Base-by-base conservation (phyloP, 164 flowering plant species). In the Amborella trichopoda region DNA sequence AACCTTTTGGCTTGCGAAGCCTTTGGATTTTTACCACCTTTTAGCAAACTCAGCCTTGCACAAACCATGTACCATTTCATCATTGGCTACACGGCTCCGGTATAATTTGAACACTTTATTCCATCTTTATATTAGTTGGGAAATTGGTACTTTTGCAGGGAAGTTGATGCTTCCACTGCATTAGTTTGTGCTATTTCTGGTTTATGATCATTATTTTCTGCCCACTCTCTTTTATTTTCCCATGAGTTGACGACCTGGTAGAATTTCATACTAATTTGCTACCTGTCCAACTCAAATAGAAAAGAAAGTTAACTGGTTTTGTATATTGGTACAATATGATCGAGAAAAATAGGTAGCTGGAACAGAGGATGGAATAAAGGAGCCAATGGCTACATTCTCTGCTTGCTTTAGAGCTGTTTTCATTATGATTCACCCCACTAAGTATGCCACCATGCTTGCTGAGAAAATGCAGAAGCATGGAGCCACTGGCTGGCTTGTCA, bases 31-130 rank as follows among this genome's bases (percentile, higher is more conserved):
- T 89, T 93, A 47, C 99, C 99, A 20, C 99, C 99, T 6, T 95
- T 93, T 62, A 88, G 96, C 86, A 93, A 81, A 74, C 77, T 93
- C 55, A 88, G 26, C 74, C 60, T 85, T 53, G 81, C 96, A 2
- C 99, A 93, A 64, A 93, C 99, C 51, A 93, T 93, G 99, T 93
- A 93, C 67, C 99, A 93, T 49, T 93, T 93, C 84, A 93, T 93
- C 65, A 93, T 96, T 38, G 99, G 99, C 65, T 93, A 93, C 74
- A 93, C 99, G 26, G 99, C 99, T 55, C 60, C 88, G 90, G 99
- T 90, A 79, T 1, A 23, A 16, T 38, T n/a, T n/a, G n/a, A n/a
- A n/a, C n/a, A n/a, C n/a, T n/a, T n/a, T n/a, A n/a, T n/a, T n/a
- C n/a, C n/a, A n/a, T n/a, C n/a, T n/a, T n/a, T n/a, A n/a, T n/a